Base-by-base conservation (phyloP, 805 yeast species). In the Blastobotrys peoriensis region DNA sequence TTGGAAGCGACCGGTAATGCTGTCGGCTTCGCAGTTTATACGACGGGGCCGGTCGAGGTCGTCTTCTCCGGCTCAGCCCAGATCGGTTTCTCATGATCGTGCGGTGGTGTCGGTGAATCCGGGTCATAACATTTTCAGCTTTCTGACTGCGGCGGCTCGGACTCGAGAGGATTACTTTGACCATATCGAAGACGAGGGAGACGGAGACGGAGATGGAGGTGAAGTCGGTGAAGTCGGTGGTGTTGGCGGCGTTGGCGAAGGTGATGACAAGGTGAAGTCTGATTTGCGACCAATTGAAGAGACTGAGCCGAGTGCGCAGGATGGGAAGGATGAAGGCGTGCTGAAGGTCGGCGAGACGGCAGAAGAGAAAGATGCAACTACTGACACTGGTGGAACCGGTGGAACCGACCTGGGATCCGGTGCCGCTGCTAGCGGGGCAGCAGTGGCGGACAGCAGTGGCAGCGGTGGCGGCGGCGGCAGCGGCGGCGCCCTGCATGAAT, bases 91-190 rank as follows among this genome's bases (percentile, higher is more conserved):
- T 6, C 47, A 47, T 21, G 57, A 49, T 27, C 33, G 47, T 9
- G 59, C 64, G 15, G 70, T 67, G 2, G 58, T 56, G 21, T 65
- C 70, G 1, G 66, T 67, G 10, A 70, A 68, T 36, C 70, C 73
- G 60, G 74, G 78, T 15, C 70, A 69, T 52, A 74, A 79, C 36
- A 70, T 79, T 51, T 79, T 75, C 2, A 74, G 77, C 0, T 56
- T 76, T 41, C 63, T 79, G 44, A 76, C 83, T 0, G 72, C 82
- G 0, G 79, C 83, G 0, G 74, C 79, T 49, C 69, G 75, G 46
- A 75, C 72, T 54, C 70, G 46, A 37, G 35, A 36, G 36, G 38
- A 46, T 23, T 38, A 49, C 25, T 51, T 49, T 38, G 67, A 64
- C 23, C 67, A 61, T 10, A 55, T 60, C 19, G 58, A 52, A 8